These are phyloP conservation scores for Hyaloscypha hepaticicola DNA, from an alignment of 495 filamentous ascomycete genomes.

Conservation along the genomic window DNA sequence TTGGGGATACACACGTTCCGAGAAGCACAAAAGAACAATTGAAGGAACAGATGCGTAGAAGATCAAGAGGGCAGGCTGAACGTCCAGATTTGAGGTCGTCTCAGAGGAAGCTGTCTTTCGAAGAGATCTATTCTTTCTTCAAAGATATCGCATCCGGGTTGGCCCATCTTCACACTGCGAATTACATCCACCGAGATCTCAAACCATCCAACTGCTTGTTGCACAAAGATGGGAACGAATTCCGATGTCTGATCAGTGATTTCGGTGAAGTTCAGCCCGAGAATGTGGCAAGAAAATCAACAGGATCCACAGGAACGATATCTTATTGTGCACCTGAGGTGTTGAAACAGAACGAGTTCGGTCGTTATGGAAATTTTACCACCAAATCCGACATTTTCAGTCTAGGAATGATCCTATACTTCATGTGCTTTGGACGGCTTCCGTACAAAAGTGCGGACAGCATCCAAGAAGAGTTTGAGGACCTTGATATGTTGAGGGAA, in stretches of 20 bases:
- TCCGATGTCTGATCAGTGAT: slow-evolving; percentile 87
- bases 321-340: slow-evolving; percentile 98
- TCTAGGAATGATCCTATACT: slow-evolving; percentile 96
- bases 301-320: slow-evolving; percentile 91
- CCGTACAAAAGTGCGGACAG: slow-evolving; percentile 77
- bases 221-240: slow-evolving; percentile 58
- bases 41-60: slow-evolving; percentile 80
- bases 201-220: slow-evolving; percentile 97
- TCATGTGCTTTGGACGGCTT: slow-evolving; percentile 89
- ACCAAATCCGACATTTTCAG: slow-evolving; percentile 97
- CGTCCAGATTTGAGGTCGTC: slow-evolving; percentile 39
- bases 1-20: slow-evolving; percentile 56
- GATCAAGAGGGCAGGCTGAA: slow-evolving; percentile 51
- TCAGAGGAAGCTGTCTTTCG: slow-evolving; percentile 71
- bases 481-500: slow-evolving; percentile 80
- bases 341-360: slow-evolving; percentile 63
- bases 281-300: slow-evolving; percentile 76
- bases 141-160: slow-evolving; percentile 91
- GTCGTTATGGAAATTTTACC: slow-evolving; percentile 85
- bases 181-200: slow-evolving; percentile 93
- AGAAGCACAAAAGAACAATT: slow-evolving; percentile 69
- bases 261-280: slow-evolving; percentile 93
- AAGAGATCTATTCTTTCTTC: slow-evolving; percentile 96
- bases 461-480: slow-evolving; percentile 88
- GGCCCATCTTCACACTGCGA: slow-evolving; percentile 85